Conservation (phyloP, 78 protist genomes). For the Dictyostelium capitatum region DNA sequence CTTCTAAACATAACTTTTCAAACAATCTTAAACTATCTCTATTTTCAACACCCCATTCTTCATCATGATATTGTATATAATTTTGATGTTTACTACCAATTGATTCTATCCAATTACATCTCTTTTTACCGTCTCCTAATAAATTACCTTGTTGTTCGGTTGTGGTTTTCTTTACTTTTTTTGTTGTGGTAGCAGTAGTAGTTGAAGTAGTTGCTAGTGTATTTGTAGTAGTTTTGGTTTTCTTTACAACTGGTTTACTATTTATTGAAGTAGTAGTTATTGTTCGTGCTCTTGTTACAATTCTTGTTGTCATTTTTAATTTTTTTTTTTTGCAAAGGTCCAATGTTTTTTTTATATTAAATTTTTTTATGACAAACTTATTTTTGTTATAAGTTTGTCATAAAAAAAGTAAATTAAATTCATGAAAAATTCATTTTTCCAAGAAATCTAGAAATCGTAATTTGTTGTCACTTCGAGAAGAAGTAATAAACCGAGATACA, state of each 20-base stretch:
- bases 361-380: no score
- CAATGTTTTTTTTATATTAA: no score
- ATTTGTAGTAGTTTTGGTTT: no score
- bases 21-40: slow-evolving; percentile 27
- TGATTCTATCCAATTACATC: slow-evolving; percentile 18
- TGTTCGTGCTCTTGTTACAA: no score
- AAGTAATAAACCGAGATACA: no score
- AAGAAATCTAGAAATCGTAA: no score
- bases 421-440: no score
- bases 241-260: neutral
- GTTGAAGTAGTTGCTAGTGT: neutral
- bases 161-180: neutral
- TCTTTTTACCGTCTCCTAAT: neutral
- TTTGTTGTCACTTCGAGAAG: no score
- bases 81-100: neutral
- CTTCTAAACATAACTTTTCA: slow-evolving; percentile 63
- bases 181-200: neutral
- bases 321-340: no score
- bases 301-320: no score
- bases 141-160: neutral
- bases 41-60: slow-evolving; percentile 47
- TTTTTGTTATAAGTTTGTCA: no score
- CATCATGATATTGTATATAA: slow-evolving; percentile 45
- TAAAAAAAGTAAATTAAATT: no score
- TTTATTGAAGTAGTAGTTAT: neutral